Base-by-base conservation (phyloP, 768 basidiomycete genomes). In the Naganishia onofrii region DNA sequence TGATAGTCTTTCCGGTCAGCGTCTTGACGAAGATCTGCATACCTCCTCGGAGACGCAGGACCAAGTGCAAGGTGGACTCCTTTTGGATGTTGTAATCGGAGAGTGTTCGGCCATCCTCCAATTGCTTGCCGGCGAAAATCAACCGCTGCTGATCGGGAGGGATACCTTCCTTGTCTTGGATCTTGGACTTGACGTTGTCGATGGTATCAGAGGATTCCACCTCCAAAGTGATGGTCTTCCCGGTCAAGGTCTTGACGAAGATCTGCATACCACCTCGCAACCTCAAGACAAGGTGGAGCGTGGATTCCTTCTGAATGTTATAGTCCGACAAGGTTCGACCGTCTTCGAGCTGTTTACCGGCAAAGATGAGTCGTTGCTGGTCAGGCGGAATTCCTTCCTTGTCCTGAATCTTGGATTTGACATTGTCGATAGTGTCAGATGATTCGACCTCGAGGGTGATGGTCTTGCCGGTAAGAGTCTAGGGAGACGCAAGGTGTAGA, bases 21-120 rank as follows among this genome's bases (percentile, higher is more conserved):
- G 75, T 76, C 68, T 75, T 75, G 69, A 74, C 75, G 63, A 79
- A 78, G 75, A 79, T 78, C 66, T 78, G 77, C 78, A 79, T 78
- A 75, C 78, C 77, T 67, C 78, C 78, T 67, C 76, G 75, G 42
- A 78, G 72, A 34, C 77, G 75, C 26, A 95, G 91, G 75, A 97
- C 93, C 76, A 97, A 85, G 84, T 98, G 94, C 75, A 98, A 91
- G 28, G 94, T 98, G 23, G 92, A 94, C 83, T 97, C 94, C 74
- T 79, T 80, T 71, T 81, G 80, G 75, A 81, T 81, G 78, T 81
- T 81, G 78, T 81, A 81, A 71, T 81, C 81, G 52, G 74, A 74
- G 32, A 83, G 77, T 66, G 82, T 83, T 67, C 83, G 72, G 21
- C 83, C 82, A 66, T 83, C 82, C 72, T 83, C 82, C 53, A 84